Evolutionary conservation across 805 yeast species (phyloP).

Genomic region (Kregervanrija fluxuum): DNA sequence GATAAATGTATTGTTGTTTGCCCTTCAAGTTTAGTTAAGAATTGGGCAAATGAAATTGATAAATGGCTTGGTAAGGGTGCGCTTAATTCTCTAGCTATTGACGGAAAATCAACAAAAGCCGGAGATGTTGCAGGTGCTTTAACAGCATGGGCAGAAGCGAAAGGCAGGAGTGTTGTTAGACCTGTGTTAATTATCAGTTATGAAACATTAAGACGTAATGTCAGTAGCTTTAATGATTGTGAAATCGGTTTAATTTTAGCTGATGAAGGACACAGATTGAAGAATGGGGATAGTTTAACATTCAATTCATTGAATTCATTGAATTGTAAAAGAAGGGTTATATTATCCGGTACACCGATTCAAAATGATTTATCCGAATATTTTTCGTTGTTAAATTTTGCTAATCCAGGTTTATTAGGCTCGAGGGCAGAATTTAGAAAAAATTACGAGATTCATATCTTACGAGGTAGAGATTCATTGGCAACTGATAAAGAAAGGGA

Average conservation of each 20-base stretch:
- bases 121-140: constrained; percentile 62
- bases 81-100: constrained; percentile 80
- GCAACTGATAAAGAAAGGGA: constrained; percentile 75
- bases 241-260: constrained; percentile 84
- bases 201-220: constrained; percentile 85
- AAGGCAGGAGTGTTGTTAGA: constrained; percentile 80
- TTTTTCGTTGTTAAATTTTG: constrained; percentile 82
- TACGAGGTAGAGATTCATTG: constrained; percentile 82
- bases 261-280: constrained; percentile 78
- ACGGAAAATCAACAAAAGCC: constrained; percentile 77
- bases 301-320: constrained; percentile 81
- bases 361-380: constrained; percentile 94
- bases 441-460: constrained; percentile 73
- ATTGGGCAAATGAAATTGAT: constrained; percentile 94
- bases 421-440: constrained; percentile 76
- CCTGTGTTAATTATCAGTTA: constrained; percentile 93
- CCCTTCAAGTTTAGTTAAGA: constrained; percentile 87
- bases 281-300: constrained; percentile 87
- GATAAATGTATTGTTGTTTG: constrained; percentile 90
- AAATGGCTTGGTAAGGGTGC: constrained; percentile 96
- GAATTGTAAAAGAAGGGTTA: constrained; percentile 81
- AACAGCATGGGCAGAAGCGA: constrained; percentile 79
- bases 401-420: constrained; percentile 91
- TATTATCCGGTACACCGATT: constrained; percentile 93
- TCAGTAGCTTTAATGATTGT: constrained; percentile 61